A percentile compares a stretch with the other conserved stretches of the same genome.
phyloP scores from a whole-genome alignment of 2,329 filamentous ascomycete genomes.

The Penicillium sp. region DNA sequence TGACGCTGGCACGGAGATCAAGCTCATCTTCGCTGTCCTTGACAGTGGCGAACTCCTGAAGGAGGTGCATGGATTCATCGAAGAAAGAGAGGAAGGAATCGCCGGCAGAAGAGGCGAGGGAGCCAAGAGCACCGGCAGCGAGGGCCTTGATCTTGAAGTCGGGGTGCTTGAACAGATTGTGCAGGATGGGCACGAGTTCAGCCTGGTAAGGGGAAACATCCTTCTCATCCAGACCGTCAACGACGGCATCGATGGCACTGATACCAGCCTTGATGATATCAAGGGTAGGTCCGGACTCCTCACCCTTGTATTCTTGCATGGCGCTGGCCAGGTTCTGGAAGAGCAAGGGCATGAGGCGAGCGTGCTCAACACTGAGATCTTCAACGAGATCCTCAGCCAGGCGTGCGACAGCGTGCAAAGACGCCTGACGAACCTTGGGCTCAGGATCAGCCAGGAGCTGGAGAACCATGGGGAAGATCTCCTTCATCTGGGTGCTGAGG shows the following conservation, averaged over 20 bases:
- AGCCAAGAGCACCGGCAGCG: slow-evolving; percentile 82
- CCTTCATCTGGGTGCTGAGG: slow-evolving; percentile 84
- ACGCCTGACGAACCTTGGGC: slow-evolving; percentile 76
- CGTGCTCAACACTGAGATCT: slow-evolving; percentile 81
- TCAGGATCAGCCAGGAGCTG: slow-evolving; percentile 80
- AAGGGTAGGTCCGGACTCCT: slow-evolving; percentile 68
- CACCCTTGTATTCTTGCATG: slow-evolving; percentile 61
- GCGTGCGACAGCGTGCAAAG: slow-evolving; percentile 81
- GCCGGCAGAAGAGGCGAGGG: slow-evolving; percentile 81
- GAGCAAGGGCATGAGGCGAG: slow-evolving; percentile 75
- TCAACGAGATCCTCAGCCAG: slow-evolving; percentile 91
- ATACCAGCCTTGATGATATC: slow-evolving; percentile 87
- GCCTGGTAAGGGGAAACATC: slow-evolving; percentile 78
- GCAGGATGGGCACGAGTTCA: slow-evolving; percentile 79
- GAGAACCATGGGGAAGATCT: slow-evolving; percentile 80
- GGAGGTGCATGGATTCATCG: slow-evolving; percentile 80
- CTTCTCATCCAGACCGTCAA: slow-evolving; percentile 71
- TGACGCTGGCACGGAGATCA: slow-evolving; percentile 81
- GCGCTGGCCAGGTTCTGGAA: slow-evolving; percentile 86
- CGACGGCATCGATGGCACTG: slow-evolving; percentile 84
- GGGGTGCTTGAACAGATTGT: slow-evolving; percentile 74
- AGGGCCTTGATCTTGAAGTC: slow-evolving; percentile 88
- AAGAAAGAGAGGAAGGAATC: slow-evolving; percentile 88
- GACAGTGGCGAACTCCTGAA: slow-evolving; percentile 76
- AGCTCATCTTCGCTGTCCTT: slow-evolving; percentile 89